Evolutionary conservation across 129 eudicot genomes (phyloP), one percentile per base, ranked within the genome.

Genomic region (Centella asiatica): DNA sequence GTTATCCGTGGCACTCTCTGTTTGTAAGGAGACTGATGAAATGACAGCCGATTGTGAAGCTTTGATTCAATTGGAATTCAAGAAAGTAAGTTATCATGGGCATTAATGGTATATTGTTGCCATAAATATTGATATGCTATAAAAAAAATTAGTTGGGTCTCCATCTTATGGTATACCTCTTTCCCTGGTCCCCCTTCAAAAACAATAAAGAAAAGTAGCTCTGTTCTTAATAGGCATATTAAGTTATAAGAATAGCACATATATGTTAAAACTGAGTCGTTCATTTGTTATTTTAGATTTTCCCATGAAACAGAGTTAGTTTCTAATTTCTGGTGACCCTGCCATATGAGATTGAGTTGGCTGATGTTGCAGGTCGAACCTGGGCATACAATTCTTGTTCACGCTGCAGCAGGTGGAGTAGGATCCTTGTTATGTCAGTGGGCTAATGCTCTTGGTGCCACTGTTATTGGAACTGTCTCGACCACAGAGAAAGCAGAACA

Each of bases 321-420:
- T 5, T 28, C 15, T 7, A 29, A 3, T 31, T 56, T 6, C 15
- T 17, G 8, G 10, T 12, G 29, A n/a, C 39, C 37, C 24, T 22
- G 58, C 3, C 40, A 31, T 13, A 51, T 2, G 11, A 56, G 44
- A 55, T 22, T 51, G 11, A 48, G 50, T 50, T 65, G 47, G 34
- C 17, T 49, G 13, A 33, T 65, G 7, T 49, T 65, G 42, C 67
- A 83, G 90, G 90, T 83, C 68, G 78, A 80, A 50, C 72, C 71
- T 37, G 86, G 83, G 15, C 86, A 83, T 51, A 83, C 83, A 18
- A 76, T 83, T 40, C 86, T 83, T 49, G 76, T 83, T 55, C 90
- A 83, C 54, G 90, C 90, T 39, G 87, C 87, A 47, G 87, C 87
- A 15, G 87, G 87, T 33, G 87, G 87, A 44, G 78, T 74, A 44